Base-by-base conservation (phyloP, 108 stramenopile genomes). In the Parmales sp. region DNA sequence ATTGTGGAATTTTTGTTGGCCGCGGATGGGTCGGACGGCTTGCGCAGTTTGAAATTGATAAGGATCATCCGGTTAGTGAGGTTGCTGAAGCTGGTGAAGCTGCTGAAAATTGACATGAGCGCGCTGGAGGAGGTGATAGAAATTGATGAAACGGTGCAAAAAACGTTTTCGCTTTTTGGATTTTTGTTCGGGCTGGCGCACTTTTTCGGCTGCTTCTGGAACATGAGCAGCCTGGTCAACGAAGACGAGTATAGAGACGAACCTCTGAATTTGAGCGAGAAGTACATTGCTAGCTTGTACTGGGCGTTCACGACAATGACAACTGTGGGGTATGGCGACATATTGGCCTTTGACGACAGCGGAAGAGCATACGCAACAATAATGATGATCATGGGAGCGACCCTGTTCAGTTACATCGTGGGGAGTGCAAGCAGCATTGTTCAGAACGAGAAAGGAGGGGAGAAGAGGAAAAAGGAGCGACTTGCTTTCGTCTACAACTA, bases 291-390 rank as follows among this genome's bases (percentile, higher is more conserved):
- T 28, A 34, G 31, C 3, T 29, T 83, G 29, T 87, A 87, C 60
- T 87, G 80, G 82, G 78, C 86, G 37, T 63, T 87, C 37, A 83
- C 83, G 6, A 81, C 81, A 22, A 69, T 84, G 45, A 81, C 82
- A 37, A 89, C 86, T 18, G 82, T 87, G 6, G 89, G 85, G n/a
- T 88, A 85, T 66, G 88, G 88, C 1, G 88, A 88, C 72, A 74
- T 85, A 20, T 68, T 71, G 8, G 83, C 86, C 28, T n/a, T 65
- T 8, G 70, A 78, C 22, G 67, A 73, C 38, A 29, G 23, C 2
- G 72, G 75, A 38, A 83, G 80, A 34, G 31, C 44, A 44, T 76
- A 74, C 65, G 74, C 78, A 11, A 81, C 68, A 22, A 20, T 74
- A 38, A 78, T 72, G 63, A 81, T 81, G 80, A 63, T 81, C 72